Base-by-base conservation (phyloP, 441 rosid genomes). In the Francoa sonchifolia region DNA sequence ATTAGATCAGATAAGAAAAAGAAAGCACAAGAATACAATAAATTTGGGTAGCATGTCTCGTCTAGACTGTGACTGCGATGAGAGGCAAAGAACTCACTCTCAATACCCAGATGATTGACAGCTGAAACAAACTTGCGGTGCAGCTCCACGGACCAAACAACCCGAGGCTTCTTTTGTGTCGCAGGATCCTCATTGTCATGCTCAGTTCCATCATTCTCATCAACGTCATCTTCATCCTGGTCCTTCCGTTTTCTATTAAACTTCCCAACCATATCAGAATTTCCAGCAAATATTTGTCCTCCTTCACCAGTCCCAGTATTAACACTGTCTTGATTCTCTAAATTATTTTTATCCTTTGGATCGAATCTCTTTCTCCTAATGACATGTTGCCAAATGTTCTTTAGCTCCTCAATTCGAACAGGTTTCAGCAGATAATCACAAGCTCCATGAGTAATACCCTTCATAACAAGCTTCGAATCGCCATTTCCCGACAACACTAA, bases 311-410 rank as follows among this genome's bases (percentile, higher is more conserved):
- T 52, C 45, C 39, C 67, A 35, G 57, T 57, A 11, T 15, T 45
- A 21, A 49, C 37, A 40, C 55, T 70, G 5, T 67, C 73, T 37
- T 65, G 74, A 55, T 58, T 57, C 22, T 66, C 35, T 0, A 60
- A 47, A 57, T 53, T 69, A 58, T 58, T 34, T 10, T 52, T 57
- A 18, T 50, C 64, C 61, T 57, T 72, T 8, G 69, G 61, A 12
- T 66, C 62, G 1, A 63, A 30, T 25, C 66, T 72, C 66, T 72
- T 76, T 56, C 51, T 89, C 70, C 92, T 72, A 14, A 89, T 62
- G 11, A 89, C 98, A 57, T 89, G 98, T 29, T 82, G 98, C 98
- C 98, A 89, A 54, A 89, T 85, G 61, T 85, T 85, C 51, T 59
- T 61, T 43, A 89, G 77, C 78, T 82, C 96, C 77, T 89, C 84